Evolutionary conservation across 108 stramenopile species (phyloP), one percentile per base, ranked within the genome.

Genomic region (Fragilaria crotonensis): DNA sequence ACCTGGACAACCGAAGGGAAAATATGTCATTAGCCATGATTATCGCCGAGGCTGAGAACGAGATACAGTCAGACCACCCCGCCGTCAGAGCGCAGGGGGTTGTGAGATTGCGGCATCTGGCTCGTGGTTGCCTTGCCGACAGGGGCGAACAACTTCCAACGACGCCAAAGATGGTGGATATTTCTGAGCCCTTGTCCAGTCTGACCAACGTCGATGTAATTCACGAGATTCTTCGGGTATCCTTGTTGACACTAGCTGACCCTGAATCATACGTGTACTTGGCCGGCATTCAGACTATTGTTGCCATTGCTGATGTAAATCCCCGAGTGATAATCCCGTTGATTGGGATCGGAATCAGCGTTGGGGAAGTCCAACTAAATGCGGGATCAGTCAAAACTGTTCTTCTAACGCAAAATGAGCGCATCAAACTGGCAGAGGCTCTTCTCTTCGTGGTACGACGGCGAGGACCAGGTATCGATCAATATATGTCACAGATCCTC

Each of bases 201-300:
- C n/a, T n/a, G n/a, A n/a, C n/a, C n/a, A n/a, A n/a, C n/a, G n/a
- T n/a, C n/a, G 41, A 21, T 36, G 23, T 47, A 25, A 25, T 66
- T 0, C 26, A 60, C 4, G 53, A 65, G 22, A 30, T 73, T 25
- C 63, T 82, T 0, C 27, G 67, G 30, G 30, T 89, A 23, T 80
- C 71, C 7, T 59, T 87, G 41, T 44, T 36, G 21, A 75, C 87
- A 32, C 72, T 93, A 31, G 58, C 66, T 4, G 91, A 93, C 65
- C 20, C 67, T 18, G 91, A 93, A 75, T 93, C 91, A 29, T 93
- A 89, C 58, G 91, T 93, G 26, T 93, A 81, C 44, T 73, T 93
- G 22, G 91, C 91, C 31, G 82, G 85, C 3, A 81, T 93, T 48
- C 87, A 93, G 55, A 81, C 87, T 26, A 55, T 93, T 47, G 87